Evolutionary conservation across 371 early-diverging fungal genomes (phyloP), one percentile per base, ranked within the genome.

Genomic region (Apophysomyces trapeziformis): DNA sequence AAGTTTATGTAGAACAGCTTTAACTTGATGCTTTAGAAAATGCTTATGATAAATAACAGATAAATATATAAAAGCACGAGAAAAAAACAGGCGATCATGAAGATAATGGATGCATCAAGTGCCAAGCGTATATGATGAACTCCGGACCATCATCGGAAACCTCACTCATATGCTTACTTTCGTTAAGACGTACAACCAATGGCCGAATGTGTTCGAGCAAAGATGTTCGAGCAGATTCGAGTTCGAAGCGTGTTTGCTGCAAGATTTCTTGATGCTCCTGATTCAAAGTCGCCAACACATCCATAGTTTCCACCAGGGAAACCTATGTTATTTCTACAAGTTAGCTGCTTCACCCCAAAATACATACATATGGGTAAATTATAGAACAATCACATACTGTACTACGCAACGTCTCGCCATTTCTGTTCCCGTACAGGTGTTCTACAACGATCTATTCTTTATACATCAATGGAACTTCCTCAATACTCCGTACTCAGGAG

Each of bases 321-420:
- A 60, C 66, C 66, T 66, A 57, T 66, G 61, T 66, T 41, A 57
- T 66, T 61, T n/a, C 54, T 60, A 43, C 61, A 60, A 60, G 57
- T 66, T 66, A 66, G 61, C 44, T 60, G 61, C 56, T 60, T 66
- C 66, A 38, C 59, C 56, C 43, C 43, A 43, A 43, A 43, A 43
- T 43, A 43, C 43, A 43, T 43, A 1, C 43, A 43, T 43, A 43
- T 43, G 43, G 1, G 43, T 43, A 43, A 43, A 43, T 43, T 43
- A 43, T 43, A 43, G 43, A 43, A 43, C n/a, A 43, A 43, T 1
- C 43, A 43, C 43, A 43, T 43, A n/a, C n/a, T n/a, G n/a, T n/a
- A n/a, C n/a, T n/a, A n/a, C n/a, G n/a, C n/a, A n/a, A n/a, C n/a
- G n/a, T n/a, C n/a, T n/a, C n/a, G n/a, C n/a, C n/a, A n/a, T n/a